These are phyloP conservation scores for Ephemerocybe angulata DNA, from an alignment of 768 basidiomycete species.

Conservation along the genomic window DNA sequence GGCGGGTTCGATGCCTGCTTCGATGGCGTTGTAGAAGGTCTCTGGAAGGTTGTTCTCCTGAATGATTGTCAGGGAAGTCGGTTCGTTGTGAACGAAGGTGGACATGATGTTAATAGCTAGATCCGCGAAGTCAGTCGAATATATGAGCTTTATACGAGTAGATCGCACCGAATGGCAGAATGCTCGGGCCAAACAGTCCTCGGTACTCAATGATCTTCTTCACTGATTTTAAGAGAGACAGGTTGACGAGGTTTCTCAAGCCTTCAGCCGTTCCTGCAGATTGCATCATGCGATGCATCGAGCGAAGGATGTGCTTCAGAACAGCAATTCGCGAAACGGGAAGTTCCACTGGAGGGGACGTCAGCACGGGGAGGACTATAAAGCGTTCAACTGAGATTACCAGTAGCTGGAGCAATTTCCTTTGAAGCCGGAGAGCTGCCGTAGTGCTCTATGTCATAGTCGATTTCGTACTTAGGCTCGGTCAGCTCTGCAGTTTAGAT, in stretches of 20 bases:
- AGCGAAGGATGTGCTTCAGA: slow-evolving; percentile 87
- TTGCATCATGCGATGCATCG: slow-evolving; percentile 97
- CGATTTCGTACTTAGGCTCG: slow-evolving; percentile 56
- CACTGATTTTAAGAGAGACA: slow-evolving; percentile 76
- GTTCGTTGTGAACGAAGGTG: slow-evolving; percentile 97
- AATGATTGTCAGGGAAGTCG: slow-evolving; percentile 86
- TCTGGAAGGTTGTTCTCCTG: slow-evolving; percentile 92
- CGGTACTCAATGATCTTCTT: slow-evolving; percentile 86
- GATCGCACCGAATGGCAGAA: slow-evolving; percentile 75
- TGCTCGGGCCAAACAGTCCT: slow-evolving; percentile 78
- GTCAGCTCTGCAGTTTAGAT: slow-evolving; percentile 5
- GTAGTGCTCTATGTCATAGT: slow-evolving; percentile 58
- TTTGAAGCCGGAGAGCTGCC: slow-evolving; percentile 24
- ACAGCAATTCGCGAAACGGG: slow-evolving; percentile 72
- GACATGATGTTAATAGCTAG: slow-evolving; percentile 92
- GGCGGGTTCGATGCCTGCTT: slow-evolving; percentile 78
- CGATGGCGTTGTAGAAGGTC: slow-evolving; percentile 82
- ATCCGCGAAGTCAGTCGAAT: slow-evolving; percentile 1
- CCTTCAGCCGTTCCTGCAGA: slow-evolving; percentile 92
- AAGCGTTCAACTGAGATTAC: slow-evolving; percentile 11
- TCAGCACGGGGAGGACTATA: not conserved
- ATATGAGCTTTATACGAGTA: not conserved
- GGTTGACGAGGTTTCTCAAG: slow-evolving; percentile 90
- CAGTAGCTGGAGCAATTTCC: slow-evolving; percentile 17
- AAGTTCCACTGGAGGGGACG: slow-evolving; percentile 58